Evolutionary conservation across 345 rosid genomes (phyloP), one percentile per base, ranked within the genome.

Genomic region (rapeseed (Brassica napus)): DNA sequence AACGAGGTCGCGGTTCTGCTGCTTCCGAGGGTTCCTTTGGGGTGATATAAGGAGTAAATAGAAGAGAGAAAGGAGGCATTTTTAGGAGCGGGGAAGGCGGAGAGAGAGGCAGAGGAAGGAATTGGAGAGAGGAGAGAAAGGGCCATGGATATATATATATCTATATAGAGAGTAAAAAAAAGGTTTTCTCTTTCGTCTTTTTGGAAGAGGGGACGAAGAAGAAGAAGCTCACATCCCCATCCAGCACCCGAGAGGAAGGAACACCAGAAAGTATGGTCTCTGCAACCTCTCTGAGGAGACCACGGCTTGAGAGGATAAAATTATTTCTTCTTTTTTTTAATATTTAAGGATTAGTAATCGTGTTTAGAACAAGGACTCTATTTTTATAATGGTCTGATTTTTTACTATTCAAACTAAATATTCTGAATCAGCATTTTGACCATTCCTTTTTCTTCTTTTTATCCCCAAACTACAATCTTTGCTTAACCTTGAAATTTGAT

Each of bases 31-130:
- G 31, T 23, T 10, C 30, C 26, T 44, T 74, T 67, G 71, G 39
- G 80, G 52, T 72, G 82, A 83, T 79, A 82, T 62, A 82, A 72
- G 73, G 85, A 75, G 77, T 57, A 77, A 24, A 35, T 75, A 55
- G 79, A 76, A 73, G 67, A 65, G 59, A 79, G 85, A 83, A 92
- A 77, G 55, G 90, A 80, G 75, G 81, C 83, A 75, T 78, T 70
- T 73, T 78, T 72, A 73, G 88, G 82, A 74, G 89, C 77, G 68
- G 67, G 68, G 72, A 75, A 66, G 71, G 69, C 28, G 84, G 84
- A 80, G 60, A 80, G 73, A 84, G 80, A 77, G 67, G 81, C 1
- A 16, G 87, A 77, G 66, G 80, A 14, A 24, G 66, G 10, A 65
- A 54, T 65, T 8, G 82, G 83, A 28, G 77, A 79, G 52, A 82